Evolutionary conservation across 2,329 filamentous ascomycete species (phyloP).

Genomic region (Monosporascus sp.): DNA sequence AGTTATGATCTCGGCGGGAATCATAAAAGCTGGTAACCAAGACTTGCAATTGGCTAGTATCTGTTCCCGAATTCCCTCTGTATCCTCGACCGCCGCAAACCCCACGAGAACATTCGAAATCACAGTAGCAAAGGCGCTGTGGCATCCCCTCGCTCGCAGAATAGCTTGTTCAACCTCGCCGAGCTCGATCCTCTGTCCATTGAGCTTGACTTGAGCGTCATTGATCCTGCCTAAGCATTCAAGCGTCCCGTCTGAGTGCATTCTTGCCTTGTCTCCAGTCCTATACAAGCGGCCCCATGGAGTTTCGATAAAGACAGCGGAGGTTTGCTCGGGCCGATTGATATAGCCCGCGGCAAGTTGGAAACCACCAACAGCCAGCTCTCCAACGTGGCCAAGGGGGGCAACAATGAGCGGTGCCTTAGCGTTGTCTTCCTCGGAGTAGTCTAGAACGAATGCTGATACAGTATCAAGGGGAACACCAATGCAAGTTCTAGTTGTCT

Average conservation of each 20-base stretch:
- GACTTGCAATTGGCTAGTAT: conserved; percentile 58
- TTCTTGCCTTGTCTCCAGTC: conserved; percentile 76
- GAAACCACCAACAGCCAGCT: conserved; percentile 74
- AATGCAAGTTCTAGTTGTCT: conserved; percentile 62
- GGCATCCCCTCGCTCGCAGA: conserved; percentile 56
- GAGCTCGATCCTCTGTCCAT: conserved; percentile 77
- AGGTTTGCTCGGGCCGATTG: conserved; percentile 73
- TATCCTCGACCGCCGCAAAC: conserved; percentile 59
- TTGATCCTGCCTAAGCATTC: conserved; percentile 79
- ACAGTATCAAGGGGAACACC: conserved; percentile 77
- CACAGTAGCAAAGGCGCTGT: conserved; percentile 62
- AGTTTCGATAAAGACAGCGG: conserved; percentile 63
- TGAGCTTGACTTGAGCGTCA: conserved; percentile 78
- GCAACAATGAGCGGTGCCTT: conserved; percentile 45
- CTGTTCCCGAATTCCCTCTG: conserved; percentile 29
- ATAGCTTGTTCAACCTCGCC: conserved; percentile 72
- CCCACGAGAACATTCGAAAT: conserved; percentile 65
- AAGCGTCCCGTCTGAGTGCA: conserved; percentile 64
- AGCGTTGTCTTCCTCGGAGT: conserved; percentile 28
- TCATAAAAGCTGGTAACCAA: conserved; percentile 82
- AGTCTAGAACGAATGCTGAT: conserved; percentile 65
- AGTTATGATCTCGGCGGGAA: conserved; percentile 68
- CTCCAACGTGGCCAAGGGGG: conserved; percentile 64
- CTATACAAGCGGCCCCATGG: conserved; percentile 69
- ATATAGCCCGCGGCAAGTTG: conserved; percentile 80